These are phyloP conservation scores for Rosa persica DNA, from an alignment of 306 rosid species.

Conservation along the genomic window DNA sequence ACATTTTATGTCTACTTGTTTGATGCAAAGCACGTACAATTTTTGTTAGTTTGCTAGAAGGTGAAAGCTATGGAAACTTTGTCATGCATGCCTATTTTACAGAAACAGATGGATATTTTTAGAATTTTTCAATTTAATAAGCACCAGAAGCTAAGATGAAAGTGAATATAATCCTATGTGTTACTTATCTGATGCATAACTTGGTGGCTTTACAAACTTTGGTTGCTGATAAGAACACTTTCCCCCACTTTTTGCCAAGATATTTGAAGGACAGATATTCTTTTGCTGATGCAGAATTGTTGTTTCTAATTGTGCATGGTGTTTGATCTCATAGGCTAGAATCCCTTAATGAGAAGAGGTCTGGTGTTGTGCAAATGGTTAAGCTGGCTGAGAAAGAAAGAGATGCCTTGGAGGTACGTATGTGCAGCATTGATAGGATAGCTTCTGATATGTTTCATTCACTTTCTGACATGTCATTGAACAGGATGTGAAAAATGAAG, in stretches of 20 bases:
- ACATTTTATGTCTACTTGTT: background rate
- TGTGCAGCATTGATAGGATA: slow-evolving; percentile 8
- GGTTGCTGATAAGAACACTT: background rate
- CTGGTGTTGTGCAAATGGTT: slow-evolving; percentile 97
- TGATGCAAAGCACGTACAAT: background rate
- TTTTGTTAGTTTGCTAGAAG: background rate
- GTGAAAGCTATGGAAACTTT: background rate
- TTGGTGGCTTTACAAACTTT: background rate
- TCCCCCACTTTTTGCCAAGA: background rate
- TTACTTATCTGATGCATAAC: background rate
- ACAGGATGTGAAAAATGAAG: slow-evolving; percentile 96
- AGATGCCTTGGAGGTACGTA: slow-evolving; percentile 81
- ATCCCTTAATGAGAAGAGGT: slow-evolving; percentile 76
- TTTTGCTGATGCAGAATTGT: background rate
- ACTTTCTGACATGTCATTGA: slow-evolving; percentile 21
- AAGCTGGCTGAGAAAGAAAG: slow-evolving; percentile 97
- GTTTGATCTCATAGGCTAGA: slow-evolving; percentile 63
- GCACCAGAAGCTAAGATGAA: background rate
- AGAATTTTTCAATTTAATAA: background rate
- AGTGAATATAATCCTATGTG: background rate
- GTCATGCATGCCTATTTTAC: background rate
- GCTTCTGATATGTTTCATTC: slow-evolving; percentile 12
- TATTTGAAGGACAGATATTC: background rate
- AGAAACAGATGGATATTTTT: background rate
- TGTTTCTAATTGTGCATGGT: background rate